phyloP scores from a whole-genome alignment of 257 asterid species.

The Rubia yunnanensis region DNA sequence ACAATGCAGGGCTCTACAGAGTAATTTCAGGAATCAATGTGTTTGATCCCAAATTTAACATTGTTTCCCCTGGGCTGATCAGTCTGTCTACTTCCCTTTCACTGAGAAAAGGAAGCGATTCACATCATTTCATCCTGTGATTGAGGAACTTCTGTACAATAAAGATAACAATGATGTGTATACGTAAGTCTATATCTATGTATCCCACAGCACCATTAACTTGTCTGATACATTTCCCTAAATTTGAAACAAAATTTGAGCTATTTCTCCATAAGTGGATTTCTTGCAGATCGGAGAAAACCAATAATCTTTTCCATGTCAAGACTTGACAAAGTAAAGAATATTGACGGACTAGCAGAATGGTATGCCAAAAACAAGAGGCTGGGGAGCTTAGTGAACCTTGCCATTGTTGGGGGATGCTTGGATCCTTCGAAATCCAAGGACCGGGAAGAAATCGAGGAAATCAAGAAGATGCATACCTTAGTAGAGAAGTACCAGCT shows the following conservation, averaged over 20 bases:
- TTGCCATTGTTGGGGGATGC: slow-evolving; percentile 74
- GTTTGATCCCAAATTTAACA: slow-evolving; percentile 84
- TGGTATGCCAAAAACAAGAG: slow-evolving; percentile 69
- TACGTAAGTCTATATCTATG: slow-evolving; percentile 58
- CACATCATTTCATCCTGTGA: slow-evolving; percentile 42
- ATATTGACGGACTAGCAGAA: slow-evolving; percentile 66
- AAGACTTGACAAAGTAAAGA: slow-evolving; percentile 71
- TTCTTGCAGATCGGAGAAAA: slow-evolving; percentile 54
- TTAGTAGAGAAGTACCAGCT: slow-evolving; percentile 53
- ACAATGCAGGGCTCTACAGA: slow-evolving; percentile 73
- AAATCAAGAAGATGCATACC: slow-evolving; percentile 77
- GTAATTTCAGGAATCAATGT: slow-evolving; percentile 69
- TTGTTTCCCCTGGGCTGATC: slow-evolving; percentile 92
- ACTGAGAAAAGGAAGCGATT: slow-evolving; percentile 50
- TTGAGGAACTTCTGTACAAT: slow-evolving; percentile 54
- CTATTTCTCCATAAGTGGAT: slow-evolving; percentile 45
- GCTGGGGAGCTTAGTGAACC: slow-evolving; percentile 55
- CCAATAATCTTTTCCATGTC: slow-evolving; percentile 88
- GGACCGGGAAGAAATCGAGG: slow-evolving; percentile 81
- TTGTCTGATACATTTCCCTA: neutral
- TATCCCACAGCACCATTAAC: no score
- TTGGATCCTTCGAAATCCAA: slow-evolving; percentile 71
- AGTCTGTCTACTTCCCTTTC: slow-evolving; percentile 62
- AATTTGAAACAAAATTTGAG: slow-evolving; percentile 5
- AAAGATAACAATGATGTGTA: slow-evolving; percentile 57